These are phyloP conservation scores for Pythium brachiatum DNA, from an alignment of 352 stramenopile genomes.

Conservation along the genomic window DNA sequence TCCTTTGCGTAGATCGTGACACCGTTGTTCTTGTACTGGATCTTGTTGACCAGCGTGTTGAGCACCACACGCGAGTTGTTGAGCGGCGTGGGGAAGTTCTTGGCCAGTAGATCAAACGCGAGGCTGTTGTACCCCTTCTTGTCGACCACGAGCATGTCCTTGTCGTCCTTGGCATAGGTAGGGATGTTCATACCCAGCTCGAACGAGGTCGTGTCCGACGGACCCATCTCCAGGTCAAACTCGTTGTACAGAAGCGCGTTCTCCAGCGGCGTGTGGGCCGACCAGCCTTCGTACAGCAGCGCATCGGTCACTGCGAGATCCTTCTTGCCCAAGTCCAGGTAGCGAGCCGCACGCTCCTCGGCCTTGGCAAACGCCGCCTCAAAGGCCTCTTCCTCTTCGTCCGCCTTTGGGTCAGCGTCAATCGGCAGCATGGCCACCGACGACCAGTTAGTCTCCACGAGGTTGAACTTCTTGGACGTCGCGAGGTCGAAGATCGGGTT, in stretches of 20 bases:
- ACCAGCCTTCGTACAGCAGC: slow-evolving; percentile 6
- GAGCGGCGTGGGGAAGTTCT: slow-evolving; percentile 10
- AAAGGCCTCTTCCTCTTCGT: slow-evolving; percentile 4
- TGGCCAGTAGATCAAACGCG: slow-evolving; percentile 7
- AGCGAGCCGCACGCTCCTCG: slow-evolving; percentile 3
- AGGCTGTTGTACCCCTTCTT: slow-evolving; percentile 3
- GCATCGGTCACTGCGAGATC: slow-evolving; percentile 4
- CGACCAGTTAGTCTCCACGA: slow-evolving; percentile 11
- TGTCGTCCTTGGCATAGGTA: slow-evolving; percentile 9
- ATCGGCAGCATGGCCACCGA: slow-evolving; percentile 3
- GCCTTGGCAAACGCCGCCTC: slow-evolving; percentile 2
- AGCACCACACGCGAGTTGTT: slow-evolving; percentile 8
- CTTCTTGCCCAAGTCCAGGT: slow-evolving; percentile 10
- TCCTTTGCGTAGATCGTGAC: not conserved
- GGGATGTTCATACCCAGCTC: slow-evolving; percentile 8
- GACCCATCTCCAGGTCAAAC: slow-evolving; percentile 5
- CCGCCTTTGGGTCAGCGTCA: slow-evolving; percentile 2
- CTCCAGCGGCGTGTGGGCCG: slow-evolving; percentile 7
- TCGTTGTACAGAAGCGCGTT: slow-evolving; percentile 7
- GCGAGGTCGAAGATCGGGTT: slow-evolving; percentile 12
- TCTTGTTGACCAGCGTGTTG: slow-evolving; percentile 10
- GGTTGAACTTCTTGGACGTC: not conserved
- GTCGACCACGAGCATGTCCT: slow-evolving; percentile 5
- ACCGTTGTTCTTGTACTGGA: slow-evolving; percentile 1
- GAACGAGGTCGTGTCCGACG: slow-evolving; percentile 5